Conservation (phyloP, 73 alveolate species). For the Blepharisma stoltei region DNA sequence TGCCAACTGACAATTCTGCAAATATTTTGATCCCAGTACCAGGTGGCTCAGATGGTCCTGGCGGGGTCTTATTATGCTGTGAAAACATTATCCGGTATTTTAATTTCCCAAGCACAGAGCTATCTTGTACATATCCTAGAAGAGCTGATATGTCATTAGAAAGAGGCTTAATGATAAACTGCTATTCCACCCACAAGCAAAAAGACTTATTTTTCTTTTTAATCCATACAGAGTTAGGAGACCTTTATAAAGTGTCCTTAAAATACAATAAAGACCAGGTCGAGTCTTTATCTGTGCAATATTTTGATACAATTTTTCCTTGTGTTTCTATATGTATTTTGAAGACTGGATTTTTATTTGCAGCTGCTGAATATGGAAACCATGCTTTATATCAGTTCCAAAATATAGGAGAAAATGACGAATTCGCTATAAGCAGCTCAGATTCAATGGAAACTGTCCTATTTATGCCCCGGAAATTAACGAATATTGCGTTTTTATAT, state of each 20-base stretch:
- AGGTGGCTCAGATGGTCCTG: conserved; percentile 96
- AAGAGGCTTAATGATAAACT: conserved; percentile 35
- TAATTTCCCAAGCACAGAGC: background rate
- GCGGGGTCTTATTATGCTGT: conserved; percentile 83
- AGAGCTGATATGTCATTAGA: conserved; percentile 20
- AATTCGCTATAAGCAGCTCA: conserved; percentile 65
- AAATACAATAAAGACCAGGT: conserved; percentile 63
- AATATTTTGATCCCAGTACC: conserved; percentile 93
- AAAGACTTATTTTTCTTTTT: conserved; percentile 88
- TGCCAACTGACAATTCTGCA: conserved; percentile 93
- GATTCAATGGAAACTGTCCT: conserved; percentile 50
- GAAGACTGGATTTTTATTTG: conserved; percentile 84
- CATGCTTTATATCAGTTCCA: conserved; percentile 78
- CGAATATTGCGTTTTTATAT: conserved; percentile 55
- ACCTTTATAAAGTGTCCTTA: conserved; percentile 81
- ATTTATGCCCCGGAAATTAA: conserved; percentile 50
- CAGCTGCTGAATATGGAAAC: conserved; percentile 94
- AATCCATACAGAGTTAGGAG: conserved; percentile 96
- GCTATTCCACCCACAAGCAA: conserved; percentile 39
- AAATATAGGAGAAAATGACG: conserved; percentile 80
- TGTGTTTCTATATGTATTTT: conserved; percentile 82
- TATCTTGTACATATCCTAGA: background rate
- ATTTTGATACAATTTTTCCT: conserved; percentile 94
- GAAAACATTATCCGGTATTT: conserved; percentile 45
- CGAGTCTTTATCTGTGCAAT: conserved; percentile 70